These are phyloP conservation scores for Neopestalotiopsis rosae DNA, from an alignment of 2,329 filamentous ascomycete genomes.

Conservation along the genomic window DNA sequence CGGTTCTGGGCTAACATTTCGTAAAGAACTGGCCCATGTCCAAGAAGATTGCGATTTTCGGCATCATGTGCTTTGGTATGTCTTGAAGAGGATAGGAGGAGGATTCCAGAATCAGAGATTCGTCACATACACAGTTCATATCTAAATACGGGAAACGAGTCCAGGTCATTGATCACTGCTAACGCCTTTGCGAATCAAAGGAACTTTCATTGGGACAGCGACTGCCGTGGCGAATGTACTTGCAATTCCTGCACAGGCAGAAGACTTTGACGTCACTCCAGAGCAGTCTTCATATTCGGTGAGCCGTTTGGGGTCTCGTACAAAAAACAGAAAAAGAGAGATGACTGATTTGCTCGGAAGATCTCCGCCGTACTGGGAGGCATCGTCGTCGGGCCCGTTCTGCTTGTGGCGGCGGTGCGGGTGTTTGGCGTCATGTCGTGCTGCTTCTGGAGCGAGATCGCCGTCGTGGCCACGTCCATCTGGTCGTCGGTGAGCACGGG, in stretches of 20 bases:
- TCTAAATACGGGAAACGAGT: too few species aligned
- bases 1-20: not conserved
- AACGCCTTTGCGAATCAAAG: not conserved
- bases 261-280: not conserved
- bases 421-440: conserved; percentile 2
- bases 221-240: conserved; percentile 4
- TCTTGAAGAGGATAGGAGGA: not conserved
- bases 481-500: not conserved
- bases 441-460: conserved; percentile 11
- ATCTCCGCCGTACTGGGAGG: not conserved
- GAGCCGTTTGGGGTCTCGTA: not conserved
- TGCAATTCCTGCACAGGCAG: not conserved
- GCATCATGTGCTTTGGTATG: conserved; percentile 8
- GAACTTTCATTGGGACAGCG: not conserved
- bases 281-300: conserved; percentile 2
- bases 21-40: conserved; percentile 6
- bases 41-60: not conserved
- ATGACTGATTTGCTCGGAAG: not conserved
- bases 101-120: too few species aligned
- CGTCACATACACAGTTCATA: too few species aligned
- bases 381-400: not conserved
- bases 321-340: not conserved
- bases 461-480: conserved; percentile 3
- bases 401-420: not conserved
- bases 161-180: not conserved